These are phyloP conservation scores for Lasiosphaeris hirsuta DNA, from an alignment of 495 filamentous ascomycete genomes.

Conservation along the genomic window DNA sequence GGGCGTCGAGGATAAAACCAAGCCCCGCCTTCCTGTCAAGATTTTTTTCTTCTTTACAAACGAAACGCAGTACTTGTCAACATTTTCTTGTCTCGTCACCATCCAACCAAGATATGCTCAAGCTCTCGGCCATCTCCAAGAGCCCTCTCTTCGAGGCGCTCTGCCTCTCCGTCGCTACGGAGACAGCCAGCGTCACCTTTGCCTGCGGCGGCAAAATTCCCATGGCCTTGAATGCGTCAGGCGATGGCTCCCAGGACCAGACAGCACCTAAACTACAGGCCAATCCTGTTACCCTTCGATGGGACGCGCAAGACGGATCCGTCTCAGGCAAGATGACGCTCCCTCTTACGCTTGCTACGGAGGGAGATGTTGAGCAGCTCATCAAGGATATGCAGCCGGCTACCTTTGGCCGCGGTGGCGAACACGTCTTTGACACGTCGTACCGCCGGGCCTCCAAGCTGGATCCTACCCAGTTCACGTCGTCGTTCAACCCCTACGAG, in stretches of 20 bases:
- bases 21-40: too few species aligned
- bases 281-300: not conserved
- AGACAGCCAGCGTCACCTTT: too few species aligned
- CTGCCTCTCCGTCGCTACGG: too few species aligned
- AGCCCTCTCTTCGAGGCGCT: too few species aligned
- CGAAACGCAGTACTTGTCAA: too few species aligned
- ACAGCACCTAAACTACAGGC: too few species aligned
- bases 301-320: not conserved
- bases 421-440: conserved; percentile 46
- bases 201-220: conserved; percentile 7
- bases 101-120: too few species aligned
- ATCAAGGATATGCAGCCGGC: conserved; percentile 41
- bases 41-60: too few species aligned
- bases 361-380: conserved; percentile 14
- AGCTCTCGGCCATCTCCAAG: too few species aligned
- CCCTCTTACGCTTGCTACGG: not conserved
- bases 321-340: not conserved
- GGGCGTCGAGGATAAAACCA: too few species aligned
- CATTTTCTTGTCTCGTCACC: too few species aligned
- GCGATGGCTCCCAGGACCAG: not conserved
- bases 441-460: conserved; percentile 53
- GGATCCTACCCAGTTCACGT: conserved; percentile 40
- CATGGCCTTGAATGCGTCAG: not conserved
- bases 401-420: conserved; percentile 43
- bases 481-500: conserved; percentile 51